Evolutionary conservation across 108 stramenopile species (phyloP), one percentile per base, ranked within the genome.

Genomic region (Ochromonas danica): DNA sequence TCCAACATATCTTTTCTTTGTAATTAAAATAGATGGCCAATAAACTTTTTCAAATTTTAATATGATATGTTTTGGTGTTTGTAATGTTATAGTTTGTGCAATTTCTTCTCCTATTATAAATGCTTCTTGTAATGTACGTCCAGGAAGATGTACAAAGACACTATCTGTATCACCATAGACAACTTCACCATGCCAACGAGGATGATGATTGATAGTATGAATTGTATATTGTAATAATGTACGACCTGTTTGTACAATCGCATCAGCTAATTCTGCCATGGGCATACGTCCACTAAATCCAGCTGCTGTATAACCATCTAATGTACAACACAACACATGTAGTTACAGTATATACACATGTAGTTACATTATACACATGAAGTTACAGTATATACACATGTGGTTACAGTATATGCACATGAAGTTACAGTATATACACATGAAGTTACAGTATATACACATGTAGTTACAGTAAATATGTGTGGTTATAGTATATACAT

Each of bases 41-140:
- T 97, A 97, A 0, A 97, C 96, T 83, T 99, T 97, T 81, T 99
- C 98, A 14, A 99, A 88, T 79, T 99, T 97, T 61, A 99, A 83
- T 63, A 94, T 85, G 40, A 99, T 90, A 25, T 94, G 95, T 39
- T 92, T 90, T 41, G 98, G 98, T 61, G 94, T 94, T 2, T 83
- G 83, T 2, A 77, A 85, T 33, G 93, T 94, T 40, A 97, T 95
- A 1, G 83, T 90, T 61, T 82, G 80, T 78, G 94, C 95, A 63
- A 96, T 91, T 72, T 88, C 87, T 79, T 94, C 91, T 33, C 94
- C 98, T 45, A 97, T 95, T n/a, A 85, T 80, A 80, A 96, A 97
- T 0, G 96, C 98, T 81, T 57, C 25, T 33, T 42, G 61, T 36
- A 67, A 67, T 67, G 63, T 31, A 6, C 92, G 89, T 33, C 95